Conservation (phyloP, 352 stramenopile species). For the Globisporangium sylvaticum region DNA sequence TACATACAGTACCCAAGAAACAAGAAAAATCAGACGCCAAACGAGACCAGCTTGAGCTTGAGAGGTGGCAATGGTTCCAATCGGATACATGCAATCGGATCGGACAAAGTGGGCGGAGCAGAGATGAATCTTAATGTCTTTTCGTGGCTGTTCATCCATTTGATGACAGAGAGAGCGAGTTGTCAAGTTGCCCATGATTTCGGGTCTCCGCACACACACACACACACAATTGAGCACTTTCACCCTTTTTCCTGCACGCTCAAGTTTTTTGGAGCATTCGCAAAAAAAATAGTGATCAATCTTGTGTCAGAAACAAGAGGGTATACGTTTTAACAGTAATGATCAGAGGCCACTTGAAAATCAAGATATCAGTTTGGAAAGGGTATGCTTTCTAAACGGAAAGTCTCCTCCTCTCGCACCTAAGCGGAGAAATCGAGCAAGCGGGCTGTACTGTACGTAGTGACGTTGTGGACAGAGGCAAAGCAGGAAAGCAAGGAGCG, state of each 20-base stretch:
- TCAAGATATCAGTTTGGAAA: no score
- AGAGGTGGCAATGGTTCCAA: no score
- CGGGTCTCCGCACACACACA: no score
- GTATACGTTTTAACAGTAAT: no score
- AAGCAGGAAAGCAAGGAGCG: background rate
- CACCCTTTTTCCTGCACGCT: background rate
- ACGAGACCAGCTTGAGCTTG: no score
- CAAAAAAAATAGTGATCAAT: constrained; percentile 9
- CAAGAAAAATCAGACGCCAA: background rate
- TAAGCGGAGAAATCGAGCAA: constrained; percentile 13
- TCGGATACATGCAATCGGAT: background rate
- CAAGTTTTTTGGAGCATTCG: background rate
- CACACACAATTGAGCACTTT: no score
- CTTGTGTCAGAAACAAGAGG: background rate
- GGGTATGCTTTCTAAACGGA: no score
- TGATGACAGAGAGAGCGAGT: background rate
- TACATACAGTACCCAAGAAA: background rate
- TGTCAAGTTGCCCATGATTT: background rate
- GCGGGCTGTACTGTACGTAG: constrained; percentile 1
- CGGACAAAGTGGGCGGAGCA: no score
- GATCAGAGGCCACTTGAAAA: no score
- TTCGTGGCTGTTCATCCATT: background rate
- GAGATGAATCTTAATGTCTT: background rate
- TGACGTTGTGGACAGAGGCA: constrained; percentile 12
- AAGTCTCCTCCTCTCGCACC: no score